Evolutionary conservation across 2,329 filamentous ascomycete species (phyloP).

Genomic region (Neonectria punicea): DNA sequence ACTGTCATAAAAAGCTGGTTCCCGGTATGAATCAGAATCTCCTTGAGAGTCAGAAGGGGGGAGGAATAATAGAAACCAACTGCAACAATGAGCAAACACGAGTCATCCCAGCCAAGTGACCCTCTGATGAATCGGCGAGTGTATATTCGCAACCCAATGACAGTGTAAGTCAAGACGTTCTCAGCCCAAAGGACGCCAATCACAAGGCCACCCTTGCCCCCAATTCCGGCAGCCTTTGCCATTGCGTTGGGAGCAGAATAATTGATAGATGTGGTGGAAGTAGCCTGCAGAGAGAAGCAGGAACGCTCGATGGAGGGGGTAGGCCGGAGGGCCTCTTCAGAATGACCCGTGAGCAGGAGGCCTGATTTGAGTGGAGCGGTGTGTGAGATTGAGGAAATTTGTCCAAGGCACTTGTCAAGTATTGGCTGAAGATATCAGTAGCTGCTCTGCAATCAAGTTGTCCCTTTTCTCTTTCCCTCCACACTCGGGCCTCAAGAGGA

Average conservation of each 20-base stretch:
- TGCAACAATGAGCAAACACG: conserved; percentile 16
- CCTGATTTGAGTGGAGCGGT: too few relatives aligned
- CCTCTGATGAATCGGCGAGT: conserved; percentile 24
- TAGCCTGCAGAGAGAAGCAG: not conserved
- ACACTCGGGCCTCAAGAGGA: too few relatives aligned
- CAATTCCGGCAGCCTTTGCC: not conserved
- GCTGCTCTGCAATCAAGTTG: too few relatives aligned
- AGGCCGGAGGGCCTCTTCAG: too few relatives aligned
- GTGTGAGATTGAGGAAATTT: too few relatives aligned
- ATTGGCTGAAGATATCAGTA: too few relatives aligned
- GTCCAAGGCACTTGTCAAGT: too few relatives aligned
- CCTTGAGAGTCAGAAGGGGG: too few relatives aligned
- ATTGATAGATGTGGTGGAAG: not conserved
- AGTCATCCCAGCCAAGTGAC: conserved; percentile 26
- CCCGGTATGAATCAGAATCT: too few relatives aligned
- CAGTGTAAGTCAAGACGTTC: conserved; percentile 11
- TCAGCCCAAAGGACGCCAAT: conserved; percentile 26
- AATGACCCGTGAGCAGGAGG: too few relatives aligned
- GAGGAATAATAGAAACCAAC: conserved; percentile 1
- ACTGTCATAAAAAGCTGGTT: conserved; percentile 13
- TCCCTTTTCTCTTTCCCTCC: too few relatives aligned
- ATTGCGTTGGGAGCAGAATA: not conserved
- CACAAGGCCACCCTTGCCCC: conserved; percentile 21
- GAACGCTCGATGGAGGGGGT: too few relatives aligned
- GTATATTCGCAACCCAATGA: conserved; percentile 23